Base-by-base conservation (phyloP, 2,329 filamentous ascomycete species). In the Fusarium falciforme region DNA sequence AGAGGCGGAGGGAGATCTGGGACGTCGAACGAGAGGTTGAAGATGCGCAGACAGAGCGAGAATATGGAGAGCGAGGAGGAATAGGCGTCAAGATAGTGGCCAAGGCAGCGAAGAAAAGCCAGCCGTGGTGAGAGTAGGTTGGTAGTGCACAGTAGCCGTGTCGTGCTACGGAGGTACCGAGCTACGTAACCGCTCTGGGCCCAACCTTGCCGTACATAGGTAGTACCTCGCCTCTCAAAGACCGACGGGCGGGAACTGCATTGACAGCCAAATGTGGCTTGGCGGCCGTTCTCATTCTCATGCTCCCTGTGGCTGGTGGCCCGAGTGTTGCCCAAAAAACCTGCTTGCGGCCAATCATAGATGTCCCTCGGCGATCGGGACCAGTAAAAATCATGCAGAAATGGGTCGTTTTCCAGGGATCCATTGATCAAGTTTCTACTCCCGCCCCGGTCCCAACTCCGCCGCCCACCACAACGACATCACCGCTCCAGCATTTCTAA, bases 381-480 rank as follows among this genome's bases (percentile, higher is more conserved):
- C 74, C 77, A 77, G 78, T 76, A 74, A 79, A 79, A 80, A 79
- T 81, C 78, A 82, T 81, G 76, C 76, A 78, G 72, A 79, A 68
- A 71, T 76, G 71, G 76, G 71, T 72, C 73, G 72, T 58, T 75
- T 66, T 22, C 40, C 67, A 72, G 31, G 66, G 61, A 68, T 67
- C 42, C 42, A 47, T 47, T 47, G 64, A 68, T 61, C 74, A 75
- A 71, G 72, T 76, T 77, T 76, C 71, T 54, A 66, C 61, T 62
- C 66, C 65, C 64, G 64, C 60, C 66, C 65, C 64, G 64, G 44
- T 54, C 70, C 70, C 63, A 71, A 77, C 72, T 72, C 68, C 71
- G 64, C 64, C 73, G 68, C 67, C 67, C 60, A 69, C 66, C 65
- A 70, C 66, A 70, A 68, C 71, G 67, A 75, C 75, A 75, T 73